Evolutionary conservation across 1,284 basidiomycete species (phyloP).

Genomic region (Athelia psychrophila): DNA sequence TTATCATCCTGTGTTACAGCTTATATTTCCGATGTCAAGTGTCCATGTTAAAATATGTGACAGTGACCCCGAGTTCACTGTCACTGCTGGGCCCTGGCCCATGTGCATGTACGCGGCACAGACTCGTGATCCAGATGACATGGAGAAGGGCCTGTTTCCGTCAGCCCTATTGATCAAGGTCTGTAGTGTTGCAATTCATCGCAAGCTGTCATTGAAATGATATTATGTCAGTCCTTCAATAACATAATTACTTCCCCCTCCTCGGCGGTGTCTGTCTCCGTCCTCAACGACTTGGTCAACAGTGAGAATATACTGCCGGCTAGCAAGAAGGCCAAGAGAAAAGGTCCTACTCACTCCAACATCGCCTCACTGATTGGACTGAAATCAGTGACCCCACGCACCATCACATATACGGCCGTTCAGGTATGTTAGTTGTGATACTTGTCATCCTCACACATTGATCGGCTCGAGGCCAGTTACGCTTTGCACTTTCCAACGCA

Average conservation of each 20-base stretch:
- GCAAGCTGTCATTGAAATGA: background rate
- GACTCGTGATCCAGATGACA: slow-evolving; percentile 7
- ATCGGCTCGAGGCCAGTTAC: slow-evolving; percentile 12
- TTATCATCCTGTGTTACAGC: background rate
- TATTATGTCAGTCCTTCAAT: slow-evolving; percentile 16
- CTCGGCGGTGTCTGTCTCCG: too few relatives aligned
- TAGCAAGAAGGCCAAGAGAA: slow-evolving; percentile 3
- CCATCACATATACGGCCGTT: slow-evolving; percentile 24
- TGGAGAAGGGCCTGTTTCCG: slow-evolving; percentile 18
- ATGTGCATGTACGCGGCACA: slow-evolving; percentile 15
- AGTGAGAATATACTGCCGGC: slow-evolving; percentile 7
- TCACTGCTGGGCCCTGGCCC: slow-evolving; percentile 14
- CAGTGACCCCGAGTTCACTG: slow-evolving; percentile 10
- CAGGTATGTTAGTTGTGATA: slow-evolving; percentile 15
- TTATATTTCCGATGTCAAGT: too few relatives aligned
- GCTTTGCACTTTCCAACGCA: slow-evolving; percentile 17
- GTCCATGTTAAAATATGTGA: slow-evolving; percentile 10
- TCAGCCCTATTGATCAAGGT: slow-evolving; percentile 20
- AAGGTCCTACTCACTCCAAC: slow-evolving; percentile 5
- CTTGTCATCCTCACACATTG: background rate
- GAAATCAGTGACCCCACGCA: slow-evolving; percentile 19
- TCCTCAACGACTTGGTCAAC: background rate
- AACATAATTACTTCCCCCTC: slow-evolving; percentile 25
- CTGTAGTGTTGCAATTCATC: background rate
- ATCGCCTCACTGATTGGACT: slow-evolving; percentile 18